Base-by-base conservation (phyloP, 768 basidiomycete species). In the Xanthoconium purpureum region DNA sequence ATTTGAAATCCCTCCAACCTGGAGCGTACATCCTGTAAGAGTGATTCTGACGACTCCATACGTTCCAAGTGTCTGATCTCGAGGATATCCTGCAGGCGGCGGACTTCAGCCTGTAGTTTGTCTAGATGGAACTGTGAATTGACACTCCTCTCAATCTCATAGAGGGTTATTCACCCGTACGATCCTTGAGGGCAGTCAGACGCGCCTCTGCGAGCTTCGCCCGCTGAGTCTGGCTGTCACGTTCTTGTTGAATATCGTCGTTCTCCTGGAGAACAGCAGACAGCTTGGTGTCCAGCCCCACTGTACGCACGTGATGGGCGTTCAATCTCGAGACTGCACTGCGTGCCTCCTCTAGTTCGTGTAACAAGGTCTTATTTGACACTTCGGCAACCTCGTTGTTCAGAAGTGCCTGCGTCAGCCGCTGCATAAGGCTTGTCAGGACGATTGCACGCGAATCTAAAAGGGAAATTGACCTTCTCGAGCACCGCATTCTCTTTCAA, bases 161-260 rank as follows among this genome's bases (percentile, higher is more conserved):
- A 36, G 20, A 14, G 38, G 17, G 17, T 58, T 15, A 36, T 75
- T 58, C 46, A 89, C 90, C 77, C 55, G 83, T 82, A 65, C 84
- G 86, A 52, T 89, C 85, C 57, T 82, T 84, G 58, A 90, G 74
- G 11, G 84, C 80, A 29, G 77, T 75, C 55, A 86, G 77, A 35
- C 86, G 81, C 8, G 78, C 75, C 62, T 94, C 93, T 10, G 90
- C 87, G 35, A 83, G 65, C 40, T 82, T 77, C 3, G 88, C 85
- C 42, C 85, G 76, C 56, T 87, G 83, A 11, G 79, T 73, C 60
- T 91, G 89, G 50, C 78, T 78, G 53, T 91, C 87, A 28, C 87
- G 77, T 67, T 95, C 93, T 70, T 94, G 91, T 57, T 83, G 86
- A 71, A 89, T 79, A 67, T 95, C 93, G 39, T 94, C 91, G 62